Evolutionary conservation across 2,329 filamentous ascomycete genomes (phyloP).

Genomic region (Fusarium bulbicola): DNA sequence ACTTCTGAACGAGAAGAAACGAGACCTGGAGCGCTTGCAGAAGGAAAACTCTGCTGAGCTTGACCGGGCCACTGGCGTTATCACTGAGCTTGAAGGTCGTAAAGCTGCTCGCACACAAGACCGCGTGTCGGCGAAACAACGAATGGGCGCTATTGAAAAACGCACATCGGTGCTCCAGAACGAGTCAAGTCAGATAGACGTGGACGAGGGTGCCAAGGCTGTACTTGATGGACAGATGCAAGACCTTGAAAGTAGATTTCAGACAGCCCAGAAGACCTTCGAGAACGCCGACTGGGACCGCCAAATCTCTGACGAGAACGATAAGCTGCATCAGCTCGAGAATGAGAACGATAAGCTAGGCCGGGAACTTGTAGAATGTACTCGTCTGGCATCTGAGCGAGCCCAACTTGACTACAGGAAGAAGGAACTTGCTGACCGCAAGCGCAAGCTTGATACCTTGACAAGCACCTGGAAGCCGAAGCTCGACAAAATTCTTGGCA

Average conservation of each 20-base stretch:
- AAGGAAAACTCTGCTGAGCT: constrained; percentile 78
- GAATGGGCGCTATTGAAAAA: constrained; percentile 77
- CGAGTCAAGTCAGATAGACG: constrained; percentile 75
- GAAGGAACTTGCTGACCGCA: constrained; percentile 79
- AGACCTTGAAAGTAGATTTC: constrained; percentile 72
- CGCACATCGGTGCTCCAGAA: constrained; percentile 73
- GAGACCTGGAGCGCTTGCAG: constrained; percentile 77
- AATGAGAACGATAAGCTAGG: constrained; percentile 76
- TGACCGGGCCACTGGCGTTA: constrained; percentile 73
- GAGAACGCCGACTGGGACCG: constrained; percentile 73
- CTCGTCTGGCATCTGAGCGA: constrained; percentile 80
- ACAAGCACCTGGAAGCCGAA: constrained; percentile 77
- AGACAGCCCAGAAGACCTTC: constrained; percentile 69
- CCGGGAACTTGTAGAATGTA: constrained; percentile 84
- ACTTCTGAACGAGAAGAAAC: constrained; percentile 79
- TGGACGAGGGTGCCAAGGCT: constrained; percentile 87
- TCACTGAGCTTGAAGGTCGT: constrained; percentile 78
- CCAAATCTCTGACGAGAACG: constrained; percentile 73
- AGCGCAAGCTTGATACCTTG: constrained; percentile 81
- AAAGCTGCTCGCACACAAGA: constrained; percentile 78
- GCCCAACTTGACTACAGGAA: constrained; percentile 86
- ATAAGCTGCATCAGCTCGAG: constrained; percentile 74
- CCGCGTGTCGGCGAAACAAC: constrained; percentile 76
- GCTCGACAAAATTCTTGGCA: constrained; percentile 70
- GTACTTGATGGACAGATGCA: constrained; percentile 77